These are phyloP conservation scores for Peronospora destructor DNA, from an alignment of 352 stramenopile genomes.

Conservation along the genomic window DNA sequence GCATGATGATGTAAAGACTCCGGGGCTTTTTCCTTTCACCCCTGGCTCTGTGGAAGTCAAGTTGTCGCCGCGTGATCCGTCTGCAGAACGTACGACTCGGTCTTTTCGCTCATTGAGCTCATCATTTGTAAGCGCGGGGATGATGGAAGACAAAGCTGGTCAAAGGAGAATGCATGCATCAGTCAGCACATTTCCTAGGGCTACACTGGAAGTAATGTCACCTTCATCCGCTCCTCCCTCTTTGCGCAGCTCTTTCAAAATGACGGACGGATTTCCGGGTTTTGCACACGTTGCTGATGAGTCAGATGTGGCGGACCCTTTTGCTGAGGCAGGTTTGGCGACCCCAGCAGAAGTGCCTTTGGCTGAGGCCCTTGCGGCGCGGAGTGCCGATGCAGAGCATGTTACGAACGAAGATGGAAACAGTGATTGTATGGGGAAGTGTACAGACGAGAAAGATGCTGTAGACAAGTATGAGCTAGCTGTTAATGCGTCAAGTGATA, in stretches of 20 bases:
- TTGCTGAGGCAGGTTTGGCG: conserved; percentile 26
- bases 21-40: conserved; percentile 4
- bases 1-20: conserved; percentile 17
- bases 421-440: background rate
- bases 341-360: conserved; percentile 21
- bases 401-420: conserved; percentile 1
- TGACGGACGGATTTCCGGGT: conserved; percentile 14
- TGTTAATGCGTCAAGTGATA: background rate
- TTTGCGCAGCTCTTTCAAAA: conserved; percentile 28
- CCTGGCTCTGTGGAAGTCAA: conserved; percentile 1
- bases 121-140: conserved; percentile 22
- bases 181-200: conserved; percentile 13
- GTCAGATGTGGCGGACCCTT: conserved; percentile 22
- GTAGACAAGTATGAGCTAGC: background rate
- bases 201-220: conserved; percentile 10
- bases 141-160: conserved; percentile 8
- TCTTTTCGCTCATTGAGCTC: conserved; percentile 27
- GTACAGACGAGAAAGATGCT: conserved; percentile 1
- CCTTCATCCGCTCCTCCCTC: conserved; percentile 27
- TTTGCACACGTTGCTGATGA: conserved; percentile 15
- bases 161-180: conserved; percentile 4
- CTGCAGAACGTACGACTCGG: conserved; percentile 17
- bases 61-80: conserved; percentile 9
- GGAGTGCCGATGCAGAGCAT: conserved; percentile 13
- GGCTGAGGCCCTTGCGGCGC: conserved; percentile 24